Conservation (phyloP, 2,329 filamentous ascomycete genomes). For the Penicillium capsulatum region DNA sequence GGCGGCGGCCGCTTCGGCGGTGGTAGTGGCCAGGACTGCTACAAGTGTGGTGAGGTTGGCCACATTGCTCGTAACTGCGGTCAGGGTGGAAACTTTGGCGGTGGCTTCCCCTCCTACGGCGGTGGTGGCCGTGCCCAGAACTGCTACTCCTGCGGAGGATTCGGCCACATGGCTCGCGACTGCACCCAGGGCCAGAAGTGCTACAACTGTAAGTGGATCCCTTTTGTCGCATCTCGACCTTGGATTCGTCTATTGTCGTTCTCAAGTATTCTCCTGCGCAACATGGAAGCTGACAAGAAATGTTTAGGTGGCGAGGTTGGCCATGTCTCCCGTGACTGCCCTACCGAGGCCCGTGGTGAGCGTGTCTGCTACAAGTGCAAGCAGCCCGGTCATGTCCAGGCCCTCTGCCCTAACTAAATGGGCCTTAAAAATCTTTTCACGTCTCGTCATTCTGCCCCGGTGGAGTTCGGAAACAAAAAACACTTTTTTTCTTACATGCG, state of each 20-base stretch:
- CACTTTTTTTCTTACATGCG: slow-evolving; percentile 17
- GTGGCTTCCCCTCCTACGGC: slow-evolving; percentile 46
- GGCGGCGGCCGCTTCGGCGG: slow-evolving; percentile 46
- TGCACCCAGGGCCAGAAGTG: slow-evolving; percentile 99
- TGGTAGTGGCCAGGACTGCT: slow-evolving; percentile 68
- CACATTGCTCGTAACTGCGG: slow-evolving; percentile 77
- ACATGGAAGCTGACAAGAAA: background rate
- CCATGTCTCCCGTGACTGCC: slow-evolving; percentile 93
- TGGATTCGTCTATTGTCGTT: too few species aligned
- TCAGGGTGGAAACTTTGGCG: slow-evolving; percentile 49
- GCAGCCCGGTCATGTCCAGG: slow-evolving; percentile 84
- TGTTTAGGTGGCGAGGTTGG: slow-evolving; percentile 72
- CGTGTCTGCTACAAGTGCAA: slow-evolving; percentile 98
- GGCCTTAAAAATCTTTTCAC: slow-evolving; percentile 24
- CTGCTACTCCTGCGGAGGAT: slow-evolving; percentile 97
- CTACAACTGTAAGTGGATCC: slow-evolving; percentile 78
- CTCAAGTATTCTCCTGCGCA: too few species aligned
- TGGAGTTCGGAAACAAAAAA: slow-evolving; percentile 10
- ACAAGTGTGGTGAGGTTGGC: slow-evolving; percentile 96
- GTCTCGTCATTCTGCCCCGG: slow-evolving; percentile 11
- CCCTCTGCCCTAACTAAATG: slow-evolving; percentile 78
- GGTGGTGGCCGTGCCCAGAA: slow-evolving; percentile 65
- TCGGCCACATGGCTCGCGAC: slow-evolving; percentile 95
- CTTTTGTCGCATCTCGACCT: too few species aligned
- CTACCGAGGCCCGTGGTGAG: slow-evolving; percentile 83